Base-by-base conservation (phyloP, 305 asterid species). In the Rubia tinctorum region DNA sequence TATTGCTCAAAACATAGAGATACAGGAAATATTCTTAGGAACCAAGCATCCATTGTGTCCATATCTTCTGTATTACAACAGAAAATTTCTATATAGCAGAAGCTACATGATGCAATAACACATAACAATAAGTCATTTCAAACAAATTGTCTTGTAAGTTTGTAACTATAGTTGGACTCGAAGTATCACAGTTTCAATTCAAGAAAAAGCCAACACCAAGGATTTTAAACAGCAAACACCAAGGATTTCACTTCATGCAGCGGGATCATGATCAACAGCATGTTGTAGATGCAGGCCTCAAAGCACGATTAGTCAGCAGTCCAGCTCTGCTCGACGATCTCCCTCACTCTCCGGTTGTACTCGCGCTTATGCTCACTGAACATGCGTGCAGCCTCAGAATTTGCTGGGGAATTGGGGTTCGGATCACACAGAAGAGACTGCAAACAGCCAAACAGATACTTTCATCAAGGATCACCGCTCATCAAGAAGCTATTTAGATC, bases 311-410 rank as follows among this genome's bases (percentile, higher is more conserved):
- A 90, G 77, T 88, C 90, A 1, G 93, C 93, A 2, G 88, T 86
- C 96, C 90, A 90, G 86, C 93, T 86, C 80, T 90, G 96, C 84
- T 90, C 96, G 76, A 88, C 96, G 43, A 86, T 75, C 75, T 90
- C 92, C 84, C 89, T 86, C 53, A 90, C 94, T 83, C 85, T 88
- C 76, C 94, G 88, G 76, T 88, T 88, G 77, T 90, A 90, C 37
- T 90, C 92, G 0, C 64, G 30, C 64, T 58, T 58, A 22, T 23
- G 20, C 10, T 58, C 64, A 58, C 59, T 53, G 59, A 53, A 53
- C 59, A 53, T 53, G 59, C 59, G 59, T 4, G 59, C 59, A 53
- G 59, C 59, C 59, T 53, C 59, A 53, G 59, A 58, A 22, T 58
- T 58, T 22, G 64, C 64, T 2, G 59, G 59, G 6, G 59, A 53